These are phyloP conservation scores for Massarina eburnea DNA, from an alignment of 2,329 filamentous ascomycete species.

Conservation along the genomic window DNA sequence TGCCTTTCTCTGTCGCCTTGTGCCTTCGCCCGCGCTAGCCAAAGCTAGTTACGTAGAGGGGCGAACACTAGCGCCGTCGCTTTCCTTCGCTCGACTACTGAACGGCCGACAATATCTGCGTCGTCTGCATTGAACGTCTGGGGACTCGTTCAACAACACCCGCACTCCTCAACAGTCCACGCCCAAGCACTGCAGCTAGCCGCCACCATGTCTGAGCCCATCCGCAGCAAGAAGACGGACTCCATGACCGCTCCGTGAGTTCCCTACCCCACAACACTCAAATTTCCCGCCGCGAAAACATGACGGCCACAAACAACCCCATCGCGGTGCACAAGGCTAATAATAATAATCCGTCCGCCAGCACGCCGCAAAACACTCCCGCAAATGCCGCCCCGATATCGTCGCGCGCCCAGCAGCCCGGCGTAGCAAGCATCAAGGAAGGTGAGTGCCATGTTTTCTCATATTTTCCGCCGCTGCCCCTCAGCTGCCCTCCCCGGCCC, in stretches of 20 bases:
- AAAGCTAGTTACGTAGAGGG: slow-evolving; percentile 24
- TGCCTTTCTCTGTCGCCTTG: slow-evolving; percentile 16
- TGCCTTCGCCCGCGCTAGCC: slow-evolving; percentile 10
- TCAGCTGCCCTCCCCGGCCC: slow-evolving; percentile 26
- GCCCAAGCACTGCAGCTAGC: slow-evolving; percentile 9
- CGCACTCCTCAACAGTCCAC: slow-evolving; percentile 3
- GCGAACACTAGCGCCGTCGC: slow-evolving; percentile 24
- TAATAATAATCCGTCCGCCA: slow-evolving; percentile 50
- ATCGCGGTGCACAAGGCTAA: slow-evolving; percentile 39
- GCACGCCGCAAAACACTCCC: slow-evolving; percentile 98
- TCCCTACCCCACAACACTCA: slow-evolving; percentile 26
- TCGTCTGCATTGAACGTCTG: slow-evolving; percentile 25
- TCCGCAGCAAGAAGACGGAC: slow-evolving; percentile 67
- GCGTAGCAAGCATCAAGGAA: slow-evolving; percentile 94
- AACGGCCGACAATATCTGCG: slow-evolving; percentile 34
- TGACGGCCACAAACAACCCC: slow-evolving; percentile 22
- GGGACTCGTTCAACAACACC: slow-evolving; percentile 30
- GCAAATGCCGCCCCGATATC: slow-evolving; percentile 95
- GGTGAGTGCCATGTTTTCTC: slow-evolving; percentile 64
- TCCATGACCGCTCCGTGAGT: slow-evolving; percentile 66
- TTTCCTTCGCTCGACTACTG: slow-evolving; percentile 27
- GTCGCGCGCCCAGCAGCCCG: slow-evolving; percentile 93
- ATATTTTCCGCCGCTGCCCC: slow-evolving; percentile 27
- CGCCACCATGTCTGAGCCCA: slow-evolving; percentile 65
- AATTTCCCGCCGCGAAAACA: slow-evolving; percentile 21